These are phyloP conservation scores for Nicotiana knightiana DNA, from an alignment of 257 asterid genomes.

Conservation along the genomic window DNA sequence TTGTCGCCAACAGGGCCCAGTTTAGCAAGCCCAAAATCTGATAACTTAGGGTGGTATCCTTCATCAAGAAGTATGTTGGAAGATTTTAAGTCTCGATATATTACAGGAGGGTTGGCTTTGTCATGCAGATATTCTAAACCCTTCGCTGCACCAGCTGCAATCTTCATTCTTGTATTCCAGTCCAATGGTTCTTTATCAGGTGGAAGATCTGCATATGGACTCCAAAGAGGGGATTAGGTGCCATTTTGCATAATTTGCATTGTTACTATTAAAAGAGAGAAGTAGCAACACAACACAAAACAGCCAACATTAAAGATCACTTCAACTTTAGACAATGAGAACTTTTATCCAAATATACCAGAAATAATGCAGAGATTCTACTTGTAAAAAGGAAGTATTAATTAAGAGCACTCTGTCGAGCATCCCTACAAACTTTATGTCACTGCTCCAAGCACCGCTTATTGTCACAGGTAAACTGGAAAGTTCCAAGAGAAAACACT, in stretches of 20 bases:
- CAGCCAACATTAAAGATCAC: background rate
- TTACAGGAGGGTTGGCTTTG: constrained; percentile 86
- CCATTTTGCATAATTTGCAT: constrained; percentile 2
- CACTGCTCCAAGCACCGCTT: background rate
- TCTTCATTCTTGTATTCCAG: constrained; percentile 94
- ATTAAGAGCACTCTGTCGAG: background rate
- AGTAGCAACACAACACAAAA: constrained; percentile 1
- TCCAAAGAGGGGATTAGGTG: background rate
- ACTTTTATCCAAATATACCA: background rate
- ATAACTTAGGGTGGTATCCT: constrained; percentile 70
- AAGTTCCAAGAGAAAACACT: too few species aligned
- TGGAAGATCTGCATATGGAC: constrained; percentile 41
- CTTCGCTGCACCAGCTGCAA: constrained; percentile 91
- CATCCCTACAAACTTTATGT: background rate
- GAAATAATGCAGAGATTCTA: background rate
- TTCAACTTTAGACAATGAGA: background rate
- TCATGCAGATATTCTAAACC: constrained; percentile 87
- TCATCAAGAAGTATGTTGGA: constrained; percentile 84
- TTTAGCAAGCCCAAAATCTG: constrained; percentile 93
- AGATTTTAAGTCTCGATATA: constrained; percentile 78
- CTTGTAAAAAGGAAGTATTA: background rate
- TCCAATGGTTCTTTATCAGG: constrained; percentile 69
- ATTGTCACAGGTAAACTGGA: too few species aligned
- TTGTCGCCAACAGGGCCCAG: constrained; percentile 91
- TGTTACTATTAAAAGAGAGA: background rate